Evolutionary conservation across 257 asterid genomes (phyloP).

Genomic region (Thymus quinquecostatus): DNA sequence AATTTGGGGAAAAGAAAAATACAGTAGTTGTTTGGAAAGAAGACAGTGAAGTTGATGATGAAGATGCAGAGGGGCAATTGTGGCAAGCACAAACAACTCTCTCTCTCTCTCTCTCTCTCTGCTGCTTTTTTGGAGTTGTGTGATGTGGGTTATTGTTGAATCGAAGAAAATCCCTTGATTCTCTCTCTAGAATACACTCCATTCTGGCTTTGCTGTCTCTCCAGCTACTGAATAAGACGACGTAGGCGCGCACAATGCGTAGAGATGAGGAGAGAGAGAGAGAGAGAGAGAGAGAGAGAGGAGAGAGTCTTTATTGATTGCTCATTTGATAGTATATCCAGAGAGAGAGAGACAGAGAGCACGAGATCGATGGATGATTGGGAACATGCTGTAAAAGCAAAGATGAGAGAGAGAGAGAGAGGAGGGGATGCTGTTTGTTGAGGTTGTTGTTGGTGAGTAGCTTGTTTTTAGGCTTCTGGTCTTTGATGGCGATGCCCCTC

Average conservation of each 20-base stretch:
- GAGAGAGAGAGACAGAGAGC: conserved; percentile 29
- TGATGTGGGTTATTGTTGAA: conserved; percentile 35
- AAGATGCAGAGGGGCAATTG: conserved; percentile 83
- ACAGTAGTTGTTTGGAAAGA: conserved; percentile 38
- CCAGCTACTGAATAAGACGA: conserved; percentile 32
- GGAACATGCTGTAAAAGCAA: conserved; percentile 45
- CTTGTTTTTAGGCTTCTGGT: conserved; percentile 47
- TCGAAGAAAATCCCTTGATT: conserved; percentile 37
- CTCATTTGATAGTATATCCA: not conserved
- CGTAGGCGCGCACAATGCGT: conserved; percentile 21
- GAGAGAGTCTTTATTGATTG: conserved; percentile 20
- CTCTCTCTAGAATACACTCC: conserved; percentile 26
- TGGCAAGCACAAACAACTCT: conserved; percentile 54
- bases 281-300: conserved; percentile 41
- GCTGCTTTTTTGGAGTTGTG: conserved; percentile 38
- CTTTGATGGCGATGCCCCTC: conserved; percentile 49
- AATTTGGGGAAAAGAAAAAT: conserved; percentile 36
- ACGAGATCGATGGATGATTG: not conserved
- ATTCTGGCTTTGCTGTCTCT: conserved; percentile 8
- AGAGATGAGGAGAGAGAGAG: conserved; percentile 21
- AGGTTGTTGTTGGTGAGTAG: conserved; percentile 35
- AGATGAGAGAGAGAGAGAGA: conserved; percentile 26
- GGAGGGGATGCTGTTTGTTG: conserved; percentile 34
- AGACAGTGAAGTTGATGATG: conserved; percentile 54
- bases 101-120: conserved; percentile 13